phyloP scores from a whole-genome alignment of 1,139 yeast genomes.

The Zygosaccharomyces pseudobailii region DNA sequence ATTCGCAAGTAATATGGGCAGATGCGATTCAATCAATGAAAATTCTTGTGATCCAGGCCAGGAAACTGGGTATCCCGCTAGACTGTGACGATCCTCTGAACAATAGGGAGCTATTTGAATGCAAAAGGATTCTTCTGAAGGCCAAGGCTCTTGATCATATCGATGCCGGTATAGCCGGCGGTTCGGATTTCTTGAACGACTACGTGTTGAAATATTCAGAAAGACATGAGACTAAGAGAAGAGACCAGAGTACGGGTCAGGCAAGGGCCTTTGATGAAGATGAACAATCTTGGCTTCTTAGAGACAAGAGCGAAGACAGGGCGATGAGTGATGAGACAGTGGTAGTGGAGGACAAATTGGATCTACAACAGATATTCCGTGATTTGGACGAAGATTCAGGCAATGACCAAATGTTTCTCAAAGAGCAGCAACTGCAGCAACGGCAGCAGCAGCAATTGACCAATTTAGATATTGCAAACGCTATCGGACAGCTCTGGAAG shows the following conservation, averaged over 20 bases:
- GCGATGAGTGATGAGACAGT: slow-evolving; percentile 3
- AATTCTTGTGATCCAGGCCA: slow-evolving; percentile 66
- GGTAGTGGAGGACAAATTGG: slow-evolving; percentile 10
- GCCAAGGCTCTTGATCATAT: slow-evolving; percentile 58
- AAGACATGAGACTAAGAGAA: slow-evolving; percentile 46
- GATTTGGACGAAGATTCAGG: slow-evolving; percentile 29
- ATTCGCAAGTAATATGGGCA: slow-evolving; percentile 89
- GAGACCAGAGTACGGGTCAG: slow-evolving; percentile 51
- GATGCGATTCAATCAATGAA: slow-evolving; percentile 90
- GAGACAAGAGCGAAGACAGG: background rate
- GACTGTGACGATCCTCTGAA: slow-evolving; percentile 52
- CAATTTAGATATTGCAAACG: slow-evolving; percentile 55
- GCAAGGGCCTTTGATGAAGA: slow-evolving; percentile 47
- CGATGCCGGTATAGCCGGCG: slow-evolving; percentile 68
- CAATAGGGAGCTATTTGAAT: slow-evolving; percentile 41
- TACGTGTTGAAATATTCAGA: slow-evolving; percentile 62
- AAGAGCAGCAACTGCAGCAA: slow-evolving; percentile 15
- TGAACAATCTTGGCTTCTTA: slow-evolving; percentile 6
- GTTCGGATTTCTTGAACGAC: slow-evolving; percentile 56
- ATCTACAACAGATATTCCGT: slow-evolving; percentile 32
- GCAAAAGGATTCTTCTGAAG: slow-evolving; percentile 47
- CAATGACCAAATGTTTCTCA: slow-evolving; percentile 26
- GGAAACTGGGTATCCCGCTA: slow-evolving; percentile 53
- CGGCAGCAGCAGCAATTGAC: slow-evolving; percentile 18
- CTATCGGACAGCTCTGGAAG: slow-evolving; percentile 64